A percentile compares a stretch with the other conserved stretches of the same genome.
These are phyloP conservation scores for Cordyceps javanica DNA, from an alignment of 2,329 filamentous ascomycete genomes.

Conservation along the genomic window DNA sequence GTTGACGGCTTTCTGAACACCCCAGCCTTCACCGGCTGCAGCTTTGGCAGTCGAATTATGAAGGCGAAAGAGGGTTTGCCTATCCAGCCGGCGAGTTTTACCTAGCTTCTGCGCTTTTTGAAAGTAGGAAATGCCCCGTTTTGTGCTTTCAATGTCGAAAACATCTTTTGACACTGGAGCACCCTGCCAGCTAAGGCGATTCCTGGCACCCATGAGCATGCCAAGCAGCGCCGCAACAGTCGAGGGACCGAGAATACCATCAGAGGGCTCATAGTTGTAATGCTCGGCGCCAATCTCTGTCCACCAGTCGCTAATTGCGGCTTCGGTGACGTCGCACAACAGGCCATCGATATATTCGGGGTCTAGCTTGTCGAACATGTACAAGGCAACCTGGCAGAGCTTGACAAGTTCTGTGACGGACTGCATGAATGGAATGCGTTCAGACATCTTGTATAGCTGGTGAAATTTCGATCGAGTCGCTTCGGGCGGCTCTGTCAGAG, in stretches of 20 bases:
- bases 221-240: constrained; percentile 85
- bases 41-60: constrained; percentile 85
- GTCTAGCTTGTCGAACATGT: constrained; percentile 82
- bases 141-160: constrained; percentile 77
- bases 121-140: constrained; percentile 78
- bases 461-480: constrained; percentile 88
- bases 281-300: constrained; percentile 85
- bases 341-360: constrained; percentile 86
- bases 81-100: constrained; percentile 72
- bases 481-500: constrained; percentile 67
- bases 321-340: constrained; percentile 89
- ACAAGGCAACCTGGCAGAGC: constrained; percentile 81
- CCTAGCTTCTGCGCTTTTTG: constrained; percentile 83
- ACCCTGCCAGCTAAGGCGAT: constrained; percentile 77
- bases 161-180: constrained; percentile 84
- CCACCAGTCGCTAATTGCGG: constrained; percentile 92
- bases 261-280: constrained; percentile 86
- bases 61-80: constrained; percentile 73
- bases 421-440: constrained; percentile 69
- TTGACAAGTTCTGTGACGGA: constrained; percentile 86
- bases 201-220: constrained; percentile 82
- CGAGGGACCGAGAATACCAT: constrained; percentile 86
- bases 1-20: constrained; percentile 88
- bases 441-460: constrained; percentile 81
- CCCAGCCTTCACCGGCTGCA: constrained; percentile 83